These are phyloP conservation scores for Cryptosporidium tyzzeri DNA, from an alignment of 169 alveolate species.

Conservation along the genomic window DNA sequence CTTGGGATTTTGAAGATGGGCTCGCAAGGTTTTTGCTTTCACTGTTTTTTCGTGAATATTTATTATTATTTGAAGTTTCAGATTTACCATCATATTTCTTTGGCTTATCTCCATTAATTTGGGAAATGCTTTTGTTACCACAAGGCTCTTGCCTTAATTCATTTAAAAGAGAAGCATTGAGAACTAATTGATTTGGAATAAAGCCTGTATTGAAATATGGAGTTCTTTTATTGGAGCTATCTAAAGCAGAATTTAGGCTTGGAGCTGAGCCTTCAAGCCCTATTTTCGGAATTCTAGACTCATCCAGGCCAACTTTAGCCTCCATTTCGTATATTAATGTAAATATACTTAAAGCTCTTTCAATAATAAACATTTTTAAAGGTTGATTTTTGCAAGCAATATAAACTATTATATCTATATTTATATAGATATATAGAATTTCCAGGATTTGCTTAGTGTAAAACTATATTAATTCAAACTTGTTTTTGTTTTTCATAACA, in stretches of 20 bases:
- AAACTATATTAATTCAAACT: too few species aligned
- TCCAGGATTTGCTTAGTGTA: neutral
- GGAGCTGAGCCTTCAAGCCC: neutral
- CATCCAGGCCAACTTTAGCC: neutral
- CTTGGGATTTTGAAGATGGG: neutral
- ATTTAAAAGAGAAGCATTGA: constrained; percentile 37
- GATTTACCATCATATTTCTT: constrained; percentile 6
- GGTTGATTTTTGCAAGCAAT: neutral
- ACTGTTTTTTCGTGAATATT: constrained; percentile 1
- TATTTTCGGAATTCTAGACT: constrained; percentile 4
- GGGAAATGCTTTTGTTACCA: neutral
- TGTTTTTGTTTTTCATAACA: neutral
- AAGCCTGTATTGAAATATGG: neutral
- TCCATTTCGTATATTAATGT: constrained; percentile 47
- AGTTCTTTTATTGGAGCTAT: neutral
- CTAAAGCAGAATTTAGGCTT: neutral
- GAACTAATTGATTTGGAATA: constrained; percentile 58
- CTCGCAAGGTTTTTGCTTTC: constrained; percentile 5
- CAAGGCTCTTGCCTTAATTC: constrained; percentile 24
- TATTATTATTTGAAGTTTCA: neutral
- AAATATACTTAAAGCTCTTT: constrained; percentile 61
- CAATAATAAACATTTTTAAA: constrained; percentile 47
- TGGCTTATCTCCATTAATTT: neutral
- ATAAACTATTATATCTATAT: neutral
- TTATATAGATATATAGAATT: neutral